Base-by-base conservation (phyloP, 2,329 filamentous ascomycete genomes). In the Cytospora chrysosperma region DNA sequence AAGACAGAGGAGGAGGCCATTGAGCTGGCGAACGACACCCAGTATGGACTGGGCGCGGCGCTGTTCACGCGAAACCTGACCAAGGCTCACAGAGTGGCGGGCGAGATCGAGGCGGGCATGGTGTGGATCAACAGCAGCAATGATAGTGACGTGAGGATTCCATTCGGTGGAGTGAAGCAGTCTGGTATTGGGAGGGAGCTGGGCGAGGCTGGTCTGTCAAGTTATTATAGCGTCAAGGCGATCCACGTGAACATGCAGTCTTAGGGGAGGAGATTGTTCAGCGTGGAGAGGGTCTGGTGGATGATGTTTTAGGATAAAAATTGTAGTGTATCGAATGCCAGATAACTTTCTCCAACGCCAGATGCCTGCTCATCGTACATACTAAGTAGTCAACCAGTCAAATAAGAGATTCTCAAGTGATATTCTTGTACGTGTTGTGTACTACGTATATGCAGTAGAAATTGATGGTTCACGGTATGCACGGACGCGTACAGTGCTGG, bases 21-120 rank as follows among this genome's bases (percentile, higher is more conserved):
- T 27, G 68, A 68, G 53, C 66, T 76, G 63, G 72, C 72, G 12
- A 78, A 78, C 62, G 72, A 85, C 69, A 82, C 80, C 1, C 81
- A 77, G 0, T 87, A 88, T 68, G 85, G 85, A 7, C 76, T 88
- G 0, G 84, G 83, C 5, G 78, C 81, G 8, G 81, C 85, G 0
- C 73, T 88, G 4, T 88, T 88, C 67, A 87, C 85, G 0, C 75
- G 79, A 69, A 79, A 87, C 69, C 77, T 87, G 63, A 77, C 73
- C 55, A 73, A 74, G 68, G 77, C 77, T 27, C 78, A 80, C 68
- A 71, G 75, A 40, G 75, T 79, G 9, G 77, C 81, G 32, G 80
- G 80, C 63, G 85, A 83, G 58, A 81, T 87, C 54, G 82, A 86
- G 72, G 81, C 83, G 12, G 85, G 85, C 55, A 79, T 79, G 77